These are phyloP conservation scores for Tremellales sp. DNA, from an alignment of 1,284 basidiomycete genomes.

Conservation along the genomic window DNA sequence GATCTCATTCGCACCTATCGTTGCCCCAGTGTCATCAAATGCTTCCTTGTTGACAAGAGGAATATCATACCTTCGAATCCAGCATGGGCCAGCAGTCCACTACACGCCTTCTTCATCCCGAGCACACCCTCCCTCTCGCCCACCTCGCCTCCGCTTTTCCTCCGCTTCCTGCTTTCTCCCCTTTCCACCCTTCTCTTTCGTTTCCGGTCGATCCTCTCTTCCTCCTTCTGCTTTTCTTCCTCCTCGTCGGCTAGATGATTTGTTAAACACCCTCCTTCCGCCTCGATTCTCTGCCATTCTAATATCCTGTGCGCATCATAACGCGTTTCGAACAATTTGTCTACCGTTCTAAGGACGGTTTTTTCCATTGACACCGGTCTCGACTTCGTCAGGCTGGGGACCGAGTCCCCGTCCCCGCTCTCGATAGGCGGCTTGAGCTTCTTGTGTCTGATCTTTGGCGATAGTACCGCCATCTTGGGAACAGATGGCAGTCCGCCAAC, in stretches of 20 bases:
- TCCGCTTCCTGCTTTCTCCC: slow-evolving; percentile 20
- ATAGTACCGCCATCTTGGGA: slow-evolving; percentile 30
- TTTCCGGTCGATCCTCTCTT: slow-evolving; percentile 19
- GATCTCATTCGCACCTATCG: slow-evolving; percentile 52
- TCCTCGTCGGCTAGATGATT: slow-evolving; percentile 17
- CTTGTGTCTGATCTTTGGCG: slow-evolving; percentile 9
- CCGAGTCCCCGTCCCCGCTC: slow-evolving; percentile 6
- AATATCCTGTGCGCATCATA: slow-evolving; percentile 30
- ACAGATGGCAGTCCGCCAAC: slow-evolving; percentile 37
- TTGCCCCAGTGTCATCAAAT: slow-evolving; percentile 2
- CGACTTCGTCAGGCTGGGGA: slow-evolving; percentile 20
- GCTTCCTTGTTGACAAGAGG: slow-evolving; percentile 1
- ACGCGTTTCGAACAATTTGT: slow-evolving; percentile 32
- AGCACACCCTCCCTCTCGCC: slow-evolving; percentile 39
- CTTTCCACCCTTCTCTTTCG: slow-evolving; percentile 21
- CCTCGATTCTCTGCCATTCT: slow-evolving; percentile 38
- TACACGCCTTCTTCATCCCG: slow-evolving; percentile 39
- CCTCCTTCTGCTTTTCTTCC: slow-evolving; percentile 17
- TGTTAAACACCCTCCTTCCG: slow-evolving; percentile 32
- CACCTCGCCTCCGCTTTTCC: slow-evolving; percentile 36
- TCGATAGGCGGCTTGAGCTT: not conserved
- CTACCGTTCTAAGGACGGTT: slow-evolving; percentile 30
- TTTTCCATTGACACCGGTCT: slow-evolving; percentile 32
- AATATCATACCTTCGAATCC: slow-evolving; percentile 88
- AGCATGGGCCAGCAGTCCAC: slow-evolving; percentile 74